Evolutionary conservation across 257 asterid species (phyloP), one percentile per base, ranked within the genome.

Genomic region (Pogostemon cablin): DNA sequence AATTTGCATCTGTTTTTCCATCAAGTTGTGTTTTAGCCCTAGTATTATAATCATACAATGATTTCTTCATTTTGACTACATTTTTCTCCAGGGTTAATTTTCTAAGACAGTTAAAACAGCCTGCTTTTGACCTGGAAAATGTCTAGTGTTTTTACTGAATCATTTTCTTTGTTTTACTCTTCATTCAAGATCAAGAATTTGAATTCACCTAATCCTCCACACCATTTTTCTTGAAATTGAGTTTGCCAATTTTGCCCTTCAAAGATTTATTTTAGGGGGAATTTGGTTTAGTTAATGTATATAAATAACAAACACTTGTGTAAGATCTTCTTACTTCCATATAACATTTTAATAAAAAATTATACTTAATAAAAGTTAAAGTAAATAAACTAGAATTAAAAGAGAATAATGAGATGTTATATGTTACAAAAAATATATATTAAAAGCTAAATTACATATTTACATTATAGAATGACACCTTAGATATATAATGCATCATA

Each of bases 41-140:
- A 50, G 1, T 50, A 12, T 12, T 15, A 2, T 1, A 52, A 52
- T 6, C 17, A 17, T 15, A 52, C 11, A 53, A 37, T 53, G 25
- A 53, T 53, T 53, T 53, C 38, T 17, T 53, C 59, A 53, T 17
- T 53, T 20, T 55, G 5, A 15, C 25, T 25, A 4, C 25, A 20
- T 0, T 43, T 74, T 69, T 35, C 41, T 15, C 58, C 42, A 44
- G 59, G 8, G 49, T 53, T 40, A 15, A 7, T 32, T 56, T 8
- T 6, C 1, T 10, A 41, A 62, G 15, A 63, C 54, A 56, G 54
- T 62, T 20, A 48, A 69, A 12, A 38, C 68, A 46, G 50, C 12
- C 52, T 42, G 58, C 15, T 67, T 67, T 68, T 61, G 62, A 61
- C 49, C 32, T 52, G 52, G 65, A 71, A 20, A 9, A 20, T 40